phyloP scores from a whole-genome alignment of 1,284 basidiomycete species.

The Quambalaria eucalypti region DNA sequence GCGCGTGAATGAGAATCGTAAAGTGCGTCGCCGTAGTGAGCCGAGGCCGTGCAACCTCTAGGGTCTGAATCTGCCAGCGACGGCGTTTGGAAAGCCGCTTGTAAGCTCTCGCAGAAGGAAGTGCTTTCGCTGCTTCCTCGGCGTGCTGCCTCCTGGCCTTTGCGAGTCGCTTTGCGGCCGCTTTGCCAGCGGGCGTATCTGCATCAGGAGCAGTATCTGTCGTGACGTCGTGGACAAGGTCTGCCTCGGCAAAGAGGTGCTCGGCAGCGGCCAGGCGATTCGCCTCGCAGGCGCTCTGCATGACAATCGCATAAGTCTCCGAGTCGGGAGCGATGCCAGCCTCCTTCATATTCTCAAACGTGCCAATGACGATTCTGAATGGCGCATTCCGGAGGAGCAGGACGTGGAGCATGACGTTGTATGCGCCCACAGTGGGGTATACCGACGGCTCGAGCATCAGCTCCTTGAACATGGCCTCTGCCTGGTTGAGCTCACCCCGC shows the following conservation, averaged over 20 bases:
- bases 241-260: constrained; percentile 54
- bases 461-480: constrained; percentile 57
- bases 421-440: constrained; percentile 22
- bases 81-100: too few species aligned
- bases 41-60: constrained; percentile 4
- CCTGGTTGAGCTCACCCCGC: neutral
- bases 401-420: constrained; percentile 69
- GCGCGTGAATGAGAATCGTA: constrained; percentile 76
- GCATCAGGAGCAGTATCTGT: constrained; percentile 7
- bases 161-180: too few species aligned
- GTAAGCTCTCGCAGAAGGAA: too few species aligned
- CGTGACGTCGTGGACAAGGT: constrained; percentile 15
- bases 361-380: constrained; percentile 57
- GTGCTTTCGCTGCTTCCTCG: neutral
- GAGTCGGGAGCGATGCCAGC: constrained; percentile 56
- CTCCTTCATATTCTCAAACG: constrained; percentile 59
- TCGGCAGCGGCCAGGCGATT: constrained; percentile 61
- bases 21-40: constrained; percentile 55
- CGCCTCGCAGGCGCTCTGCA: constrained; percentile 75
- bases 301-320: constrained; percentile 65
- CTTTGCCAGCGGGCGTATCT: too few species aligned
- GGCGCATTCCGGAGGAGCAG: constrained; percentile 73
- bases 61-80: neutral
- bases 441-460: constrained; percentile 49
- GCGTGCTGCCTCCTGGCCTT: neutral